Base-by-base conservation (phyloP, 1,284 basidiomycete species). In the Fomitiporia mediterranea region DNA sequence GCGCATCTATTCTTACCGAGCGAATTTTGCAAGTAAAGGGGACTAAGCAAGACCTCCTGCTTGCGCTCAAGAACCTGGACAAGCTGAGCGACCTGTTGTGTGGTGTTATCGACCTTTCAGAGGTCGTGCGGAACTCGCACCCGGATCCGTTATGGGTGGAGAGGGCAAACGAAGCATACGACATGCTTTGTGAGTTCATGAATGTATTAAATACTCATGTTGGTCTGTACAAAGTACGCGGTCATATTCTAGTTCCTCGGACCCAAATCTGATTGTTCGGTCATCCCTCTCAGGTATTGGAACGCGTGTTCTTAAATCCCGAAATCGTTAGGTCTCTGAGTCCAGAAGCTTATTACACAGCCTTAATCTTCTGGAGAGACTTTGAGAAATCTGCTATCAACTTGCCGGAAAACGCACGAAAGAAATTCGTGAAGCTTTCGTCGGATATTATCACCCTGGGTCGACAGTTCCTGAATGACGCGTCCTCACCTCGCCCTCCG, bases 371-470 rank as follows among this genome's bases (percentile, higher is more conserved):
- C 71, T 86, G 94, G 79, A 82, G 89, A 50, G 97, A 99, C 75
- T 99, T 99, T 72, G 93, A 98, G 68, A 96, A 95, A 70, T 97
- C 94, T 5, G 96, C 94, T 0, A 97, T 99, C 62, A 83, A 96
- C 68, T 79, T 98, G 3, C 89, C 94, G 6, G 82, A 87, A 0
- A 75, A 77, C 2, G 78, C 91, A 63, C 82, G 96, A 25, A 77
- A 83, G 39, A 83, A 82, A 51, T 98, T 98, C 63, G 94, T 99
- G 11, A 80, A 86, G 2, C 77, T 98, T 9, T 95, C 92, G n/a
- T 92, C 95, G 32, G 87, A 92, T 49, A 92, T 98, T 57, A 76
- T 97, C n/a, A 77, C 86, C 0, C 84, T 98, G 6, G 94, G 94
- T 4, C 83, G 95, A 11, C 79, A 86, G 55, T 98, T 98, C 66